These are phyloP conservation scores for Debaryomyces udenii DNA, from an alignment of 1,139 yeast genomes.

Conservation along the genomic window DNA sequence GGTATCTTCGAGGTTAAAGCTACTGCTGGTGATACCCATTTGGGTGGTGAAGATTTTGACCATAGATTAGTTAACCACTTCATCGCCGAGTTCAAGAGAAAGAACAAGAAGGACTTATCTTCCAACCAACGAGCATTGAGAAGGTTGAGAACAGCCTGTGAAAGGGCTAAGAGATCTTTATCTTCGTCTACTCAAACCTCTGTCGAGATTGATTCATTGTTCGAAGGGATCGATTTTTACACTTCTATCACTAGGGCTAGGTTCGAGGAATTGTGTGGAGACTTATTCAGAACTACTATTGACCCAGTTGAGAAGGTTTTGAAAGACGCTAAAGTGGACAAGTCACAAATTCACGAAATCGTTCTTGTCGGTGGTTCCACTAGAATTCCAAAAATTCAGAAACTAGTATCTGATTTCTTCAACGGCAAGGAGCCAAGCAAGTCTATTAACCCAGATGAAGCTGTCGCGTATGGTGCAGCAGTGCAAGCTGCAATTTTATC, in stretches of 20 bases:
- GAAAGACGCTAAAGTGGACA: conserved; percentile 43
- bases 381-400: conserved; percentile 45
- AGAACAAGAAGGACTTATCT: conserved; percentile 41
- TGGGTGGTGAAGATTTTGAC: conserved; percentile 84
- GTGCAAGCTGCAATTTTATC: conserved; percentile 81
- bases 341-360: conserved; percentile 40
- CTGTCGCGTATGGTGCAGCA: conserved; percentile 77
- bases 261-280: conserved; percentile 45
- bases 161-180: conserved; percentile 45
- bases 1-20: conserved; percentile 97
- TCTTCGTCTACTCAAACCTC: conserved; percentile 43
- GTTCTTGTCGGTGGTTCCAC: conserved; percentile 47
- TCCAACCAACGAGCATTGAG: conserved; percentile 44
- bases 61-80: conserved; percentile 42
- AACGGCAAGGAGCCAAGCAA: conserved; percentile 51
- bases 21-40: conserved; percentile 97
- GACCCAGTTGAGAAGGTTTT: conserved; percentile 45
- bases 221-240: conserved; percentile 44
- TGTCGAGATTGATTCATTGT: conserved; percentile 41
- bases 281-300: conserved; percentile 42
- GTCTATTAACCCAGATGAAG: conserved; percentile 60
- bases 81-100: conserved; percentile 41
- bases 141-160: conserved; percentile 47
- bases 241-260: conserved; percentile 45
- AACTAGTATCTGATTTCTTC: conserved; percentile 43